A percentile compares a stretch with the other conserved stretches of the same genome.
Conservation (phyloP, 306 rosid genomes). For the Begonia masoniana region DNA sequence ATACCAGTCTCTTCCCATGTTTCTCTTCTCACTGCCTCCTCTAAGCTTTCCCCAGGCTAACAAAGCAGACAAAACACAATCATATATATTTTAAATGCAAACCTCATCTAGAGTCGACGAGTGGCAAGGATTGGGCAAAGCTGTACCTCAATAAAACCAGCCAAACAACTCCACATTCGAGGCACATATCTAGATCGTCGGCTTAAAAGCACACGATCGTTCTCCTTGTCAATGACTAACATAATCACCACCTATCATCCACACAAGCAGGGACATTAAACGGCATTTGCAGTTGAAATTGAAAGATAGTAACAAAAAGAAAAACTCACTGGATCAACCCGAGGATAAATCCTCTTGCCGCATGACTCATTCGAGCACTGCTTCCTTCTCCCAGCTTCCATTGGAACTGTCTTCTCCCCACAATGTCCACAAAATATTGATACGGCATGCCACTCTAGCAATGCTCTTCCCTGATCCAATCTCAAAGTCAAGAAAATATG, state of each 20-base stretch:
- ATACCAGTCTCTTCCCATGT: constrained; percentile 93
- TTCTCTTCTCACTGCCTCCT: constrained; percentile 94
- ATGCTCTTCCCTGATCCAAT: constrained; percentile 60
- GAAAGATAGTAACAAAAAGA: no score
- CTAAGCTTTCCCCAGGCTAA: constrained; percentile 95
- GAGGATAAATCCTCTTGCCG: constrained; percentile 67
- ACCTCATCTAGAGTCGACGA: no score
- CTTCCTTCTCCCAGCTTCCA: constrained; percentile 76
- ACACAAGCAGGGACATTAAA: no score
- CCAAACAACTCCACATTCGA: constrained; percentile 74
- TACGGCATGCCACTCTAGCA: constrained; percentile 70
- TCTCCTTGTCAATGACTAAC: constrained; percentile 79
- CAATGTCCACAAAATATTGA: constrained; percentile 81
- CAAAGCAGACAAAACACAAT: no score
- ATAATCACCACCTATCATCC: constrained; percentile 69
- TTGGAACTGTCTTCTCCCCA: constrained; percentile 57
- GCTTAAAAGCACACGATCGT: constrained; percentile 58
- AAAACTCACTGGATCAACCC: constrained; percentile 69
- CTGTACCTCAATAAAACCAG: constrained; percentile 80
- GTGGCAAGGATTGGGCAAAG: no score
- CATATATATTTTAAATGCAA: no score
- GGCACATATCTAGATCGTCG: constrained; percentile 43
- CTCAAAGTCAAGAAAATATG: no score
- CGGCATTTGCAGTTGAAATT: no score
- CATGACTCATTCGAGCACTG: constrained; percentile 69